Conservation (phyloP, 2,329 filamentous ascomycete genomes). For the Hirsutella minnesotensis region DNA sequence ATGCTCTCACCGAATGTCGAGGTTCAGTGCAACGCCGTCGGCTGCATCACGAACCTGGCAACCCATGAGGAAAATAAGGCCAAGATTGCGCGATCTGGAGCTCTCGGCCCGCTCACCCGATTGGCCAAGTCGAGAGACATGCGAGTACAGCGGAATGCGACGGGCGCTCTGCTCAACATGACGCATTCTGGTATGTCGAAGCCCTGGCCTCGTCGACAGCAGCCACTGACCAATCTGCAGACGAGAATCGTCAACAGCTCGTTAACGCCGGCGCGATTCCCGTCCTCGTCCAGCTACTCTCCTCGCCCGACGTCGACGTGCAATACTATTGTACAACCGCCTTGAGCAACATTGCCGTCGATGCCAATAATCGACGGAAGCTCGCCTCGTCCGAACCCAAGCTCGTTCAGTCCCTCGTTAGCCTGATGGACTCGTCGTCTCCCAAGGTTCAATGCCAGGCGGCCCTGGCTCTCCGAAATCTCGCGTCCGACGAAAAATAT, state of each 20-base stretch:
- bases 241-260: slow-evolving; percentile 94
- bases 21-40: slow-evolving; percentile 97
- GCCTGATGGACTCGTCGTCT: slow-evolving; percentile 93
- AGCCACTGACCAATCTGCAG: slow-evolving; percentile 30
- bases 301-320: slow-evolving; percentile 88
- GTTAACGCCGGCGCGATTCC: slow-evolving; percentile 97
- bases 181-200: slow-evolving; percentile 75
- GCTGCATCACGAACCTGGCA: slow-evolving; percentile 95
- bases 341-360: slow-evolving; percentile 95
- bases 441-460: slow-evolving; percentile 98
- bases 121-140: slow-evolving; percentile 97
- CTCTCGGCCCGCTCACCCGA: slow-evolving; percentile 78
- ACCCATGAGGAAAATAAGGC: slow-evolving; percentile 99
- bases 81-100: slow-evolving; percentile 91
- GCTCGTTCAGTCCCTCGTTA: slow-evolving; percentile 85
- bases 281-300: slow-evolving; percentile 87
- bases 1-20: slow-evolving; percentile 98
- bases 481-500: slow-evolving; percentile 97
- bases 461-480: slow-evolving; percentile 81
- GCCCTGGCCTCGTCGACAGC: slow-evolving; percentile 1
- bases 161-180: slow-evolving; percentile 94
- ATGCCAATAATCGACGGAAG: slow-evolving; percentile 80
- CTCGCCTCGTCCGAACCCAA: slow-evolving; percentile 83
- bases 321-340: slow-evolving; percentile 99
- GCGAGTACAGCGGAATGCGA: slow-evolving; percentile 95